Percentiles rank a stretch among this genome's conserved stretches.
These are phyloP conservation scores for Gremmenia infestans DNA, from an alignment of 2,329 filamentous ascomycete species.

Conservation along the genomic window DNA sequence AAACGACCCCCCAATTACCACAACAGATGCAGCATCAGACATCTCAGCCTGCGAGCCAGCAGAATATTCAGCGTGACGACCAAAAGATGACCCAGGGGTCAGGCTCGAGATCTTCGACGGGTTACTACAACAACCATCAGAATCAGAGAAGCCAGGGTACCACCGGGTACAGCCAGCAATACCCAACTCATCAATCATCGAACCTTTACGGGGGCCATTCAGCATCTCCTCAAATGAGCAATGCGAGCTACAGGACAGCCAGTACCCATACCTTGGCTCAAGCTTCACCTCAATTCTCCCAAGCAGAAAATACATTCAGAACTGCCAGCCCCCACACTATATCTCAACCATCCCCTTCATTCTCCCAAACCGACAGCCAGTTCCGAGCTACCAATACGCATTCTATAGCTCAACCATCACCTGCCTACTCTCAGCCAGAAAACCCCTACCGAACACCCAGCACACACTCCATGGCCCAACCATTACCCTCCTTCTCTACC, in stretches of 20 bases:
- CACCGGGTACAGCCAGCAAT: slow-evolving; percentile 27
- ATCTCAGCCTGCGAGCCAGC: slow-evolving; percentile 16
- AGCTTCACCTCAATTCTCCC: slow-evolving; percentile 28
- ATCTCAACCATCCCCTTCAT: slow-evolving; percentile 27
- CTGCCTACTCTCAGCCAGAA: slow-evolving; percentile 22
- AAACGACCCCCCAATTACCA: slow-evolving; percentile 6
- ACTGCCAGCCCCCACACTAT: slow-evolving; percentile 28
- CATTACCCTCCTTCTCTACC: slow-evolving; percentile 20
- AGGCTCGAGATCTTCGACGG: slow-evolving; percentile 20
- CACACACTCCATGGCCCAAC: slow-evolving; percentile 23
- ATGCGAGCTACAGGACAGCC: slow-evolving; percentile 21
- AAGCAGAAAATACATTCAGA: slow-evolving; percentile 27
- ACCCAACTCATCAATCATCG: slow-evolving; percentile 28
- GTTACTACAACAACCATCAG: slow-evolving; percentile 25
- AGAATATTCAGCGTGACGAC: slow-evolving; percentile 24
- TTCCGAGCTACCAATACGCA: slow-evolving; percentile 20
- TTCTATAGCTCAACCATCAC: slow-evolving; percentile 21
- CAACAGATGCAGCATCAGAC: slow-evolving; percentile 23
- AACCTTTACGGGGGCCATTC: slow-evolving; percentile 28
- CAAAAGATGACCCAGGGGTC: slow-evolving; percentile 21
- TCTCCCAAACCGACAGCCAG: slow-evolving; percentile 23
- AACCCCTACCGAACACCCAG: slow-evolving; percentile 21
- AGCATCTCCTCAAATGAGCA: slow-evolving; percentile 28
- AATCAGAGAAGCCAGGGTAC: slow-evolving; percentile 22
- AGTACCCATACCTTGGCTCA: slow-evolving; percentile 24